Percentiles rank a stretch among this genome's conserved stretches.
Conservation (phyloP, 2,329 filamentous ascomycete genomes). For the Paracoccidioides brasiliensis region DNA sequence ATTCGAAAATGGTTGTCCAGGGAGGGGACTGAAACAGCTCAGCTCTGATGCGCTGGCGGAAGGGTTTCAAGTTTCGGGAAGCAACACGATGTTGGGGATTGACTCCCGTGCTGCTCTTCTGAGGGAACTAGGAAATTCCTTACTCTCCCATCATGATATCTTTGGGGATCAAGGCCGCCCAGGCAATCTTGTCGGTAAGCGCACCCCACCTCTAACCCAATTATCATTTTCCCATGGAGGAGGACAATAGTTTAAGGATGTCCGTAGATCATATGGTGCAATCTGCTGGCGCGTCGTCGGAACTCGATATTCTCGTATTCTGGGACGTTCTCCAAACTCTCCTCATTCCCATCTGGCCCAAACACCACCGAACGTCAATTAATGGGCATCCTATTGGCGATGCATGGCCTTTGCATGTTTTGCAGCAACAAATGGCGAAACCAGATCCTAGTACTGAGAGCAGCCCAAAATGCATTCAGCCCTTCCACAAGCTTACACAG, state of each 20-base stretch:
- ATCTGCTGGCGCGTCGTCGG: conserved; percentile 14
- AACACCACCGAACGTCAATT: conserved; percentile 31
- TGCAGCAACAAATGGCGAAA: conserved; percentile 11
- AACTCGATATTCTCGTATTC: conserved; percentile 29
- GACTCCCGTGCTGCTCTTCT: conserved; percentile 32
- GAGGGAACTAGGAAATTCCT: conserved; percentile 31
- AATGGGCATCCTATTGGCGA: conserved; percentile 36
- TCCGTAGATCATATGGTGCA: conserved; percentile 30
- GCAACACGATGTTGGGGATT: conserved; percentile 37
- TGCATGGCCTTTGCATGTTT: conserved; percentile 35
- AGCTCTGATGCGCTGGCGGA: conserved; percentile 22
- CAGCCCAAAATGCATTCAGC: conserved; percentile 29
- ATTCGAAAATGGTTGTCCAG: conserved; percentile 12
- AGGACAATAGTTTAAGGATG: not conserved
- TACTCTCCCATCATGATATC: conserved; percentile 26
- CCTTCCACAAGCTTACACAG: conserved; percentile 53
- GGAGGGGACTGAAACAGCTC: conserved; percentile 24
- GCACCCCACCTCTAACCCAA: not conserved
- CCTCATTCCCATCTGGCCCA: conserved; percentile 39
- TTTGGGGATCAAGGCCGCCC: conserved; percentile 35
- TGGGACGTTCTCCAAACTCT: conserved; percentile 34
- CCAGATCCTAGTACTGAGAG: conserved; percentile 2
- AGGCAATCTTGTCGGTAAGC: conserved; percentile 36
- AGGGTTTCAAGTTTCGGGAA: conserved; percentile 33
- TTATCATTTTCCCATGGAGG: not conserved